Base-by-base conservation (phyloP, 805 yeast species). In the Candida coleopterorum region DNA sequence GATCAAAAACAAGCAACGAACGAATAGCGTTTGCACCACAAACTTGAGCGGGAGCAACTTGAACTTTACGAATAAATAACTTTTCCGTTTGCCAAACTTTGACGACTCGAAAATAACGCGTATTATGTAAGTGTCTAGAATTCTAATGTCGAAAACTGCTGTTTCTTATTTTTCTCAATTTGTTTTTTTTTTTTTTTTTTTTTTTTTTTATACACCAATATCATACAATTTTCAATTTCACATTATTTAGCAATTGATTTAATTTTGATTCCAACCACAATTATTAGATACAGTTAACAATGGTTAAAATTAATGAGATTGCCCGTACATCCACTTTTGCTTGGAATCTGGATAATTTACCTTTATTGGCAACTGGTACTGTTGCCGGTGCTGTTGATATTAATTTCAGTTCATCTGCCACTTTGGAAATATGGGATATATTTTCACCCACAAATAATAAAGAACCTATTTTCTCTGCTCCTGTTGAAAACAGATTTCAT, bases 311-410 rank as follows among this genome's bases (percentile, higher is more conserved):
- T 48, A 77, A 79, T 59, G 96, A 89, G 61, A 78, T 86, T 53
- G 70, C 77, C 44, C 74, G 87, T 49, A 85, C 96, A 10, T 89
- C 96, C 35, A 81, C 95, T n/a, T 87, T 93, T 64, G 95, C 97
- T 29, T 90, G 97, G 97, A 85, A 96, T 31, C 76, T 80, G 46
- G 85, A 77, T 47, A 58, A 70, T 28, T 62, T 79, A 43, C 97
- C 97, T 12, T 61, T 76, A 37, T 56, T 93, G 46, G 97, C 88
- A 16, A 77, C 96, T 2, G 98, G 96, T 16, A 84, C 96, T 0
- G 84, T 86, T n/a, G 89, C 97, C 0, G 97, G 97, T 6, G 94
- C 96, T 10, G 83, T 93, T 49, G 96, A 87, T 56, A 85, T 84
- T 29, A 79, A 82, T 55, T 89, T 89, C 60, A 79, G 89, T 27